Conservation (phyloP, 805 yeast species). For the Pichia cabralensis region DNA sequence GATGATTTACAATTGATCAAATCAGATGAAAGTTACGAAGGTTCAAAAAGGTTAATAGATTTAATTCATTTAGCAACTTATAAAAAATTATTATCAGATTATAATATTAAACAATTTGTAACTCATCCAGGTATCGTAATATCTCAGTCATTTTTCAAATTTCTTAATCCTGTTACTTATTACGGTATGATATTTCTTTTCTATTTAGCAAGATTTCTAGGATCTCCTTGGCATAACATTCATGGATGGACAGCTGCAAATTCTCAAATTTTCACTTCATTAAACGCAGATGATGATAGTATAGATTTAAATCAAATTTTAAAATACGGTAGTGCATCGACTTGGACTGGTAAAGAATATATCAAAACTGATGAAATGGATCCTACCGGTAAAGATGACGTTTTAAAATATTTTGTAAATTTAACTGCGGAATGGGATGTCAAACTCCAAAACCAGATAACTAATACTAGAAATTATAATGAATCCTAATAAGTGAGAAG, state of each 20-base stretch:
- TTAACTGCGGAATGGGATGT: conserved; percentile 64
- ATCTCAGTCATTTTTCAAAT: conserved; percentile 68
- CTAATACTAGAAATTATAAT: conserved; percentile 16
- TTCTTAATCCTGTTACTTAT: conserved; percentile 67
- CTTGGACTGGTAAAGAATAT: conserved; percentile 54
- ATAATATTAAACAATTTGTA: conserved; percentile 61
- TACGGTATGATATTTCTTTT: conserved; percentile 81
- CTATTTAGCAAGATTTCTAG: conserved; percentile 69
- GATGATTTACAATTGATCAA: conserved; percentile 65
- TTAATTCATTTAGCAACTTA: conserved; percentile 69
- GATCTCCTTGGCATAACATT: conserved; percentile 85
- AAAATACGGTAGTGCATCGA: conserved; percentile 67
- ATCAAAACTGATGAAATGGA: conserved; percentile 49
- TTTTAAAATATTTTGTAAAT: conserved; percentile 50
- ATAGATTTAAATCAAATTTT: conserved; percentile 32
- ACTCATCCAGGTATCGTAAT: conserved; percentile 93
- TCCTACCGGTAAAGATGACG: conserved; percentile 53
- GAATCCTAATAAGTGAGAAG: neutral
- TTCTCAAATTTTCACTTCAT: conserved; percentile 66
- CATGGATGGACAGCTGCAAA: conserved; percentile 85
- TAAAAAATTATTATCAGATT: conserved; percentile 32
- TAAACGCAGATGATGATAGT: conserved; percentile 35
- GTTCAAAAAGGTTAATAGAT: conserved; percentile 82
- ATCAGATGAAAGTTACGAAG: conserved; percentile 71
- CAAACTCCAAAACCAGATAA: conserved; percentile 61